phyloP scores from a whole-genome alignment of 2,329 filamentous ascomycete genomes.

The Aspergillus alliaceus region DNA sequence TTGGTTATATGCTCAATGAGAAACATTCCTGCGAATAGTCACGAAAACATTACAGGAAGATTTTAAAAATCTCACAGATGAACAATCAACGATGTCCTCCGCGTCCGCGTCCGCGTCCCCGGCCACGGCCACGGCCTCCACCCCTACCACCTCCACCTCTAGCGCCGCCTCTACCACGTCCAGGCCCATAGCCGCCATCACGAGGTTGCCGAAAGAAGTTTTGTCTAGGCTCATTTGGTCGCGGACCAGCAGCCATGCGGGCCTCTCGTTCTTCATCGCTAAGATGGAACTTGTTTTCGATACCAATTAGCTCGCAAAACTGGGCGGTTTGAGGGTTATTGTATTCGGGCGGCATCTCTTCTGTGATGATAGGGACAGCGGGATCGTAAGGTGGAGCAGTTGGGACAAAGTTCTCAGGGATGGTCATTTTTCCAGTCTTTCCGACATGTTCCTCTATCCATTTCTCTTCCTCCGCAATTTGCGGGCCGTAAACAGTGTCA shows the following conservation, averaged over 20 bases:
- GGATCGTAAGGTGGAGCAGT: conserved; percentile 73
- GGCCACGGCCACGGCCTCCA: conserved; percentile 15
- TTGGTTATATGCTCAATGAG: neutral
- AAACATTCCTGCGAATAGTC: neutral
- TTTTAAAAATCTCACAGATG: neutral
- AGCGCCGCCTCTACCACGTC: conserved; percentile 19
- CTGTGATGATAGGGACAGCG: conserved; percentile 56
- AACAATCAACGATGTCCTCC: conserved; percentile 1
- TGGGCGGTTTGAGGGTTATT: conserved; percentile 80
- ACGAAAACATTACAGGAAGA: neutral
- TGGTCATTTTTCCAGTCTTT: conserved; percentile 57
- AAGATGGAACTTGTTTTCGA: conserved; percentile 74
- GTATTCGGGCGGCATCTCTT: conserved; percentile 73
- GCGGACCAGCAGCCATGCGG: conserved; percentile 60
- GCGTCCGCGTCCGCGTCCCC: conserved; percentile 16
- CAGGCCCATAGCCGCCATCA: conserved; percentile 16
- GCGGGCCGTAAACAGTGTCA: conserved; percentile 64
- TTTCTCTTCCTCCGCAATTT: conserved; percentile 68
- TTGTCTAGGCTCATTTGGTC: conserved; percentile 31
- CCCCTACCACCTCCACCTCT: conserved; percentile 17
- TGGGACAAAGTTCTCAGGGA: conserved; percentile 75
- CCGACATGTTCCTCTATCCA: conserved; percentile 83
- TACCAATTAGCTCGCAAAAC: conserved; percentile 76
- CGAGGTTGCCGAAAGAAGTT: conserved; percentile 14
- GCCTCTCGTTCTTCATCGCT: conserved; percentile 67